Evolutionary conservation across 805 yeast genomes (phyloP).

Genomic region (Wickerhamomyces tratensis): DNA sequence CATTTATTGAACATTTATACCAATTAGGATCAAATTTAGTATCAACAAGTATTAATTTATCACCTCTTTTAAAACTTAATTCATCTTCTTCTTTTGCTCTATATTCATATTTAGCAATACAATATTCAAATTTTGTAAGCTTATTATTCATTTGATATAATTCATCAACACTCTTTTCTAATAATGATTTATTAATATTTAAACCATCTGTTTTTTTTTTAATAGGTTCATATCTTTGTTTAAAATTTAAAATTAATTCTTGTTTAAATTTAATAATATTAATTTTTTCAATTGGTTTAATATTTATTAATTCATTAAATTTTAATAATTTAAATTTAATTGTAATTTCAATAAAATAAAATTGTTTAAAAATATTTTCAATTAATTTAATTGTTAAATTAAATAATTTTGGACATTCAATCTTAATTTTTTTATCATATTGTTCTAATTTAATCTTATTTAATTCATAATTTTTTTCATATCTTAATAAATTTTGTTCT

Average conservation of each 20-base stretch:
- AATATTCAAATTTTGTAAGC: too few species aligned
- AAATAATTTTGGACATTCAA: conserved; percentile 37
- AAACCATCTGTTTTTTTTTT: conserved; percentile 1
- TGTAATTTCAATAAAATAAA: conserved; percentile 30
- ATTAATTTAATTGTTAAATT: conserved; percentile 22
- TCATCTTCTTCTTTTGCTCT: conserved; percentile 29
- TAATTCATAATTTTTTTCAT: conserved; percentile 20
- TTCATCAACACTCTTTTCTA: neutral
- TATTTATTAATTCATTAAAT: conserved; percentile 3
- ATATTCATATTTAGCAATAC: conserved; percentile 33
- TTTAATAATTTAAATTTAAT: conserved; percentile 23
- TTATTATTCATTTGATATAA: neutral
- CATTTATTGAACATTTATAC: conserved; percentile 16
- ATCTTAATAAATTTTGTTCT: conserved; percentile 23
- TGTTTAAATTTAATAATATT: conserved; percentile 1
- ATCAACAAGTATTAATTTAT: conserved; percentile 28
- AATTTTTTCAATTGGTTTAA: conserved; percentile 5
- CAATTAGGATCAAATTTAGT: conserved; percentile 8
- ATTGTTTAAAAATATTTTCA: conserved; percentile 17
- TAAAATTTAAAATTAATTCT: neutral
- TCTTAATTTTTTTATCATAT: conserved; percentile 29
- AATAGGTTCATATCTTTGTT: neutral
- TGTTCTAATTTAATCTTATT: conserved; percentile 26
- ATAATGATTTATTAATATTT: conserved; percentile 2
- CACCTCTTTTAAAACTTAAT: conserved; percentile 32